Conservation (phyloP, 2,329 filamentous ascomycete genomes). For the Colletotrichum sp. region DNA sequence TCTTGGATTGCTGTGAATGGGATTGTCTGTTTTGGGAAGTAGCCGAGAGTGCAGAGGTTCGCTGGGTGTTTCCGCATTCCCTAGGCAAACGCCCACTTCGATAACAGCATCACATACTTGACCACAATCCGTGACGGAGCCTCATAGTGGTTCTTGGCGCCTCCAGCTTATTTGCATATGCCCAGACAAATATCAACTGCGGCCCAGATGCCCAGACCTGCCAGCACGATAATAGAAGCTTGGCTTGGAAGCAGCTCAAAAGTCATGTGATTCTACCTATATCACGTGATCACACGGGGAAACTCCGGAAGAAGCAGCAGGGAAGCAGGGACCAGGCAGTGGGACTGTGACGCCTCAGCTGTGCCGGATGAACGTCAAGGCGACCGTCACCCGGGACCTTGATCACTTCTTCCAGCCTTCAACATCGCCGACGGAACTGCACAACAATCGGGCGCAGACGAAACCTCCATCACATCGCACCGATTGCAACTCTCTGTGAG, state of each 20-base stretch:
- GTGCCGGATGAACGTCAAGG: conserved; percentile 21
- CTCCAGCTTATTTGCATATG: not conserved
- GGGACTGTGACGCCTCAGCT: conserved; percentile 21
- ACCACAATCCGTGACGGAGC: not conserved
- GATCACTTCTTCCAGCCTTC: not conserved
- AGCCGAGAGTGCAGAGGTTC: not conserved
- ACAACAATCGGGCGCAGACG: not conserved
- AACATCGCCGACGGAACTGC: not conserved
- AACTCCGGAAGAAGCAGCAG: not conserved
- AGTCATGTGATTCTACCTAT: fast-evolving
- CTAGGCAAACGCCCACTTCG: not conserved
- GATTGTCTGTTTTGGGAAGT: not conserved
- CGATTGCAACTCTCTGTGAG: not conserved
- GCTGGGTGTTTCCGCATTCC: not conserved
- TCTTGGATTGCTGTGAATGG: not conserved
- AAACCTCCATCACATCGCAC: not conserved
- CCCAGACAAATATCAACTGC: not conserved
- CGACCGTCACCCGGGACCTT: not conserved
- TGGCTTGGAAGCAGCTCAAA: not conserved
- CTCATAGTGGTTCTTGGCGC: not conserved
- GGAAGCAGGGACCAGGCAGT: conserved; percentile 2
- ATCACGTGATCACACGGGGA: not conserved
- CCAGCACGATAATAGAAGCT: not conserved
- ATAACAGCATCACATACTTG: not conserved
- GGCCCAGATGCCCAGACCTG: not conserved